Base-by-base conservation (phyloP, 2,329 filamentous ascomycete genomes). In the Aureobasidium subglaciale region DNA sequence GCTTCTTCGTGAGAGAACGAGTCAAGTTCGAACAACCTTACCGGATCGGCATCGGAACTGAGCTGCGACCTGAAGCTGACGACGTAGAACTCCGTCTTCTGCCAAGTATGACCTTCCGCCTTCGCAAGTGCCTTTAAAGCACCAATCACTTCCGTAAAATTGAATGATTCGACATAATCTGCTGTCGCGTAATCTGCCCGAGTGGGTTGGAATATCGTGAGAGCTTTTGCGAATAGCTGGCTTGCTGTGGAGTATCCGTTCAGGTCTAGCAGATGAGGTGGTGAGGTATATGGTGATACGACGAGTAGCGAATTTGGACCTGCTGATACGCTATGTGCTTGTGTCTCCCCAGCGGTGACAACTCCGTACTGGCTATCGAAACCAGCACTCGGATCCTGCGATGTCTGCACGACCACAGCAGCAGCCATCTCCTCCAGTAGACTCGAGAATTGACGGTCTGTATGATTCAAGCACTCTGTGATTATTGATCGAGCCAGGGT, bases 41-140 rank as follows among this genome's bases (percentile, higher is more conserved):
- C 80, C 58, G 83, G 82, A n/a, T 89, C 82, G 1, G 85, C 86
- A 11, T 77, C 80, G 2, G 79, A 76, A 34, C 84, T 83, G 56
- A 96, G 81, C 60, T 78, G 80, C 5, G 87, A 92, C 15, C 88
- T 81, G 71, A 96, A 96, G 4, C 85, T 85, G 37, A 96, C 90
- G 56, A 93, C 84, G 71, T 92, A 95, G 73, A 92, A 95, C 25
- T 75, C 78, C 48, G 78, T 79, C 58, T 78, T 74, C 54, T 75
- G 78, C 83, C 87, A 92, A 2, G 56, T 59, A 60, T 78, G 71
- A 5, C 71, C 71, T 11, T 78, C 77, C 8, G 71, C 67, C 2
- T 63, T 62, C 10, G 75, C 71, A 2, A 90, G 73, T 1, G 73
- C 65, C 56, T 72, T 76, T 50, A 93, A 71, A 29, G 79, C 73